phyloP scores from a whole-genome alignment of 2,329 filamentous ascomycete species.

The Hirsutella thompsonii region DNA sequence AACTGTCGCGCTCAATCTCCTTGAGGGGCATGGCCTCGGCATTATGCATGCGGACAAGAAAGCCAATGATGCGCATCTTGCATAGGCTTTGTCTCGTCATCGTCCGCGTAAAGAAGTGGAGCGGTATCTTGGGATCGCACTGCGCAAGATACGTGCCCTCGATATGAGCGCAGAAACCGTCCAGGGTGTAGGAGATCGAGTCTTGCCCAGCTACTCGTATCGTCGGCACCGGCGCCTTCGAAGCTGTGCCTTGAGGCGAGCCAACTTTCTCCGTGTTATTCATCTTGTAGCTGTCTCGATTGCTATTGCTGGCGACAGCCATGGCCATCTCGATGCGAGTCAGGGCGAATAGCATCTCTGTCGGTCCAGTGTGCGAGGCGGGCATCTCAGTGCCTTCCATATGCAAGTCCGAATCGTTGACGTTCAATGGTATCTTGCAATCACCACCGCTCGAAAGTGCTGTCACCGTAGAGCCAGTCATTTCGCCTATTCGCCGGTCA shows the following conservation, averaged over 20 bases:
- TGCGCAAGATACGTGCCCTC: conserved; percentile 41
- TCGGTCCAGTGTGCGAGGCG: conserved; percentile 33
- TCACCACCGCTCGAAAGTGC: conserved; percentile 40
- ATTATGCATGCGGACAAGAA: conserved; percentile 35
- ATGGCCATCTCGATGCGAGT: conserved; percentile 44
- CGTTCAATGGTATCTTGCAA: conserved; percentile 44
- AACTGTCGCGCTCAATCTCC: conserved; percentile 33
- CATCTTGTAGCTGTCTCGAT: conserved; percentile 22
- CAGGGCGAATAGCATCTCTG: conserved; percentile 48
- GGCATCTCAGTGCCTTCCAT: conserved; percentile 42
- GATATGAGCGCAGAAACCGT: conserved; percentile 40
- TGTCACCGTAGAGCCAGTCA: conserved; percentile 45
- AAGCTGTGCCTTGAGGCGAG: conserved; percentile 1
- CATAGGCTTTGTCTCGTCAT: conserved; percentile 43
- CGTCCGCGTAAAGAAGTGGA: conserved; percentile 45
- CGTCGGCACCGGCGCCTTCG: conserved; percentile 10
- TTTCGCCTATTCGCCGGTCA: conserved; percentile 55
- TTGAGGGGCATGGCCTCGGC: conserved; percentile 24
- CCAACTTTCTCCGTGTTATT: conserved; percentile 14
- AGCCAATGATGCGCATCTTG: conserved; percentile 42
- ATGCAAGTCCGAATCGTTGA: conserved; percentile 48
- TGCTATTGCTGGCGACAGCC: conserved; percentile 34
- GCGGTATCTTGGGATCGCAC: conserved; percentile 44
- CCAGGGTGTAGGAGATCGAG: conserved; percentile 34
- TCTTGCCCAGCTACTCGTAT: conserved; percentile 36